Evolutionary conservation across 108 stramenopile genomes (phyloP), one percentile per base, ranked within the genome.

Genomic region (Discostella pseudostelligera): DNA sequence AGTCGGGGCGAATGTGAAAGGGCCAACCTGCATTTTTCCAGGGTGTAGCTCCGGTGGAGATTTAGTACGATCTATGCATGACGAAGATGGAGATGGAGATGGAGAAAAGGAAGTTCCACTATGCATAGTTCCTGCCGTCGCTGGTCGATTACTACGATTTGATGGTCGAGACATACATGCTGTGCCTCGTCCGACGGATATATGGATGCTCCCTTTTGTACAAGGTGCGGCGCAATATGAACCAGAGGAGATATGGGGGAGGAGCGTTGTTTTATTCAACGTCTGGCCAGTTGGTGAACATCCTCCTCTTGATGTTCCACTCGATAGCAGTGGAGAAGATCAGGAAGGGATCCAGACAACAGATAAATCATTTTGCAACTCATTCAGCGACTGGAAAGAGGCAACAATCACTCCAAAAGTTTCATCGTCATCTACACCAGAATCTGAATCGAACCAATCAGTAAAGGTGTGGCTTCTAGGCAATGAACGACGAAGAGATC

Each of bases 261-360:
- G 89, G 59, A 84, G 83, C 62, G 90, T 91, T 11, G 69, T 91
- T 20, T 62, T 91, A 32, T 91, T 91, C 83, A 91, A 91, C 62
- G 72, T 83, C 13, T 91, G 90, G 90, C 72, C 76, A 11, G 62
- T 39, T 0, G 59, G 62, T 16, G 77, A 76, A 39, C 80, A 80
- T 29, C 74, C 87, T 13, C 87, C 87, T 22, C 50, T 75, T n/a
- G 73, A 81, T 56, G 80, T 88, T n/a, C 74, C 75, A 25, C 40
- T 66, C 58, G 80, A 74, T 53, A 28, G 43, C 22, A 45, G 24
- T 17, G 68, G 44, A 22, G 54, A 75, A 39, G 73, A 43, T 32
- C 8, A 10, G 32, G 20, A 14, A 46, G 14, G 35, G 21, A 24
- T 37, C 36, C 46, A 21, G 10, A 54, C 40, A 1, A 51, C 10